phyloP scores from a whole-genome alignment of 306 rosid genomes.

The Quercus mongolica region DNA sequence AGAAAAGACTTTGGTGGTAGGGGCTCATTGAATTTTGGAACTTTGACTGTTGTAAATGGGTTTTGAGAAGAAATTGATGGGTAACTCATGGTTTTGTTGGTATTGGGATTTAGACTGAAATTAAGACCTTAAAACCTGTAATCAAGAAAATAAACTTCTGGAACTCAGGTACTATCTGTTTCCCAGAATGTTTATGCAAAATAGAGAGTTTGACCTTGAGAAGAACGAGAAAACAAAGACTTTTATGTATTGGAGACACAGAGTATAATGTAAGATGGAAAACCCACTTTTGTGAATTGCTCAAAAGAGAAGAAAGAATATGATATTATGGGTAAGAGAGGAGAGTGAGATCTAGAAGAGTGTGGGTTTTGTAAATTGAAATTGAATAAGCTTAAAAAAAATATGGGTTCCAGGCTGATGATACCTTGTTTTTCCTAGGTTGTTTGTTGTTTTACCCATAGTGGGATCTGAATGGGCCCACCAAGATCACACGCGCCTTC shows the following conservation, averaged over 20 bases:
- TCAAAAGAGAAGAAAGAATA: constrained; percentile 4
- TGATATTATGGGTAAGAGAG: not conserved
- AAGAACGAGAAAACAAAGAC: not conserved
- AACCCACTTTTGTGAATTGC: not conserved
- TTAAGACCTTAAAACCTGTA: not conserved
- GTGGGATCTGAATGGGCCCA: constrained; percentile 1
- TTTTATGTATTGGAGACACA: not conserved
- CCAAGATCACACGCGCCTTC: not conserved
- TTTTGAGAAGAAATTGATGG: constrained; percentile 22
- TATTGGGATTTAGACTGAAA: not conserved
- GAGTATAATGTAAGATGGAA: not conserved
- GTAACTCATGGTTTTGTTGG: constrained; percentile 39
- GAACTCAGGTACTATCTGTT: not conserved
- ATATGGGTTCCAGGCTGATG: not conserved
- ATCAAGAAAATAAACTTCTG: not conserved
- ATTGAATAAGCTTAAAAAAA: not conserved
- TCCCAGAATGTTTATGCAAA: not conserved
- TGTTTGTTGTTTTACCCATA: not conserved
- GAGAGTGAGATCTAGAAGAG: constrained; percentile 46
- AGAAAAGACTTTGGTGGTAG: constrained; percentile 8
- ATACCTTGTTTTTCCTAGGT: not conserved
- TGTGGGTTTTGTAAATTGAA: not conserved
- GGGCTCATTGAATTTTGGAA: constrained; percentile 15
- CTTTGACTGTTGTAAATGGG: constrained; percentile 17
- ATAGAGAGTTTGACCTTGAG: not conserved